Evolutionary conservation across 2,329 filamentous ascomycete genomes (phyloP).

Genomic region (Cytospora mali): DNA sequence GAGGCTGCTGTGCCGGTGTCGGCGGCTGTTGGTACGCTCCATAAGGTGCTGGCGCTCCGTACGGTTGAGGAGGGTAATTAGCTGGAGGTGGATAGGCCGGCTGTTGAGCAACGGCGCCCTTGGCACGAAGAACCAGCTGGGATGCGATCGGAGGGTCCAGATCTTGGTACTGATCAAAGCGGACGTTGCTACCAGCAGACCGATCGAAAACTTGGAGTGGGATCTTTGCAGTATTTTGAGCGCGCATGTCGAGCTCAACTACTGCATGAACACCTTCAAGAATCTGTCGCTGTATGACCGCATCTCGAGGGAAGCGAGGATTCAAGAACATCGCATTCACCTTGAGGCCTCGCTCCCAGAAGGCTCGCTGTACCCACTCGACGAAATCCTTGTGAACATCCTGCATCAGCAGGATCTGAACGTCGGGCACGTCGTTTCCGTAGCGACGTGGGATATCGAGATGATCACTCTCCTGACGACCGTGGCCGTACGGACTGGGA

Average conservation of each 20-base stretch:
- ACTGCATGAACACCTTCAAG: slow-evolving; percentile 88
- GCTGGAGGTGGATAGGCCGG: slow-evolving; percentile 35
- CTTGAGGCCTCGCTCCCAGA: slow-evolving; percentile 70
- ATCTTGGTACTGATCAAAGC: slow-evolving; percentile 85
- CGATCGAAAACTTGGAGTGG: slow-evolving; percentile 85
- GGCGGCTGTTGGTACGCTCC: slow-evolving; percentile 38
- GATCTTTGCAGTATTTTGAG: slow-evolving; percentile 73
- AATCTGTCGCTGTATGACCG: slow-evolving; percentile 82
- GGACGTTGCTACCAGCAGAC: slow-evolving; percentile 73
- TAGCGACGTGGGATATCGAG: slow-evolving; percentile 74
- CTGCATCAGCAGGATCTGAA: slow-evolving; percentile 82
- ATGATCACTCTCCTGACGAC: slow-evolving; percentile 59
- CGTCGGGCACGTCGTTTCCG: slow-evolving; percentile 79
- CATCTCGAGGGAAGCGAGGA: slow-evolving; percentile 73
- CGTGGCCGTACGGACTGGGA: slow-evolving; percentile 62
- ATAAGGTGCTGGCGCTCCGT: slow-evolving; percentile 33
- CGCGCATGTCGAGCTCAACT: slow-evolving; percentile 70
- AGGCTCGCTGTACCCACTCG: slow-evolving; percentile 76
- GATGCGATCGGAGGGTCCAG: slow-evolving; percentile 78
- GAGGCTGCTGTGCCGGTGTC: slow-evolving; percentile 33
- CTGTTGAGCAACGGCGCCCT: slow-evolving; percentile 41
- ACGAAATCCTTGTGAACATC: slow-evolving; percentile 80
- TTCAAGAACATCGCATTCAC: slow-evolving; percentile 80
- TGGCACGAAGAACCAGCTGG: slow-evolving; percentile 76
- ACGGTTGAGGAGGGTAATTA: slow-evolving; percentile 37